Evolutionary conservation across 2,329 filamentous ascomycete genomes (phyloP), one percentile per base, ranked within the genome.

Genomic region (Cryphonectria naterciae): DNA sequence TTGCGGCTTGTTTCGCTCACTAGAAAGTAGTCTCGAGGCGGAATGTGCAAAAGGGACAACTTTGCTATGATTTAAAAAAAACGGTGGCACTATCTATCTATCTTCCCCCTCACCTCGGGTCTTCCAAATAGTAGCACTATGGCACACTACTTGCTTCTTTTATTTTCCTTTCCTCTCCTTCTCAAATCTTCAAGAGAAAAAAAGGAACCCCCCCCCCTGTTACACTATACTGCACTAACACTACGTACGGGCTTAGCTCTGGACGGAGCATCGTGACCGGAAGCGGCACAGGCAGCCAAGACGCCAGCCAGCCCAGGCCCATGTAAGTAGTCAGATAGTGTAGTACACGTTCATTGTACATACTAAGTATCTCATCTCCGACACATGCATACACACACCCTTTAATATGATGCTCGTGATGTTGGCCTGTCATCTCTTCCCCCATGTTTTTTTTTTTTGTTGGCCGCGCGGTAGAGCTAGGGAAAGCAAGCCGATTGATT

Each of bases 211-310:
- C n/a, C n/a, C n/a, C n/a, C 37, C 37, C 37, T 39, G 43, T 17
- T 46, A 49, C 19, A 49, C 46, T 10, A n/a, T 7, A 49, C 19
- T 49, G 8, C 19, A n/a, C 46, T 58, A 32, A 32, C n/a, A 58
- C n/a, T 58, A 25, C 54, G n/a, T 58, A 25, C 54, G n/a, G n/a
- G n/a, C 28, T 58, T 32, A 25, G 54, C 54, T 15, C 54, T 58
- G 15, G 54, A 32, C n/a, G 54, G 28, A 58, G 25, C 54, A 58
- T 58, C 54, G 54, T 58, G 54, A 58, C 54, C 54, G 54, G 28
- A 58, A 32, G 54, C 54, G 54, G 54, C 54, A 58, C 54, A 58
- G 52, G 54, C 54, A 58, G 54, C 54, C n/a, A 32, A 32, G 54
- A 25, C 54, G 54, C 25, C 28, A 58, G 54, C 25, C 28, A 58